Evolutionary conservation across 1,284 basidiomycete genomes (phyloP).

Genomic region (Phellinidium pouzarii): DNA sequence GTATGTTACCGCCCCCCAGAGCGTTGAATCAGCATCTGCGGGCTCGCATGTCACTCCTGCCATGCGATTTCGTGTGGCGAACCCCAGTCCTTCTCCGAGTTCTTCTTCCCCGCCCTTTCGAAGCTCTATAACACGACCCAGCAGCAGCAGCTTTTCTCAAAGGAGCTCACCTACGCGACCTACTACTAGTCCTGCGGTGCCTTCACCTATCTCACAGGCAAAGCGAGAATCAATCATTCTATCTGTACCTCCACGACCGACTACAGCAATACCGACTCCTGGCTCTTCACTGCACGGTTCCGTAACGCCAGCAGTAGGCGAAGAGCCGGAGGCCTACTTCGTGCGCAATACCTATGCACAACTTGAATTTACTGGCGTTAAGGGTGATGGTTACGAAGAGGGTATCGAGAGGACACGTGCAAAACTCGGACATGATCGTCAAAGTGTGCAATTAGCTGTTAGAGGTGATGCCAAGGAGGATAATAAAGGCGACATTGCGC

Average conservation of each 20-base stretch:
- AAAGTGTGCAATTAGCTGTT: conserved; percentile 48
- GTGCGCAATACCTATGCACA: conserved; percentile 86
- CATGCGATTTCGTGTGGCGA: conserved; percentile 7
- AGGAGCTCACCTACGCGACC: conserved; percentile 38
- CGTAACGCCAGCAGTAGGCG: conserved; percentile 53
- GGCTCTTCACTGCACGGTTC: conserved; percentile 32
- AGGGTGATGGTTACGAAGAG: conserved; percentile 87
- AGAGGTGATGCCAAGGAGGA: conserved; percentile 52
- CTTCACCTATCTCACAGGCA: conserved; percentile 27
- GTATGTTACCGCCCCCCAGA: conserved; percentile 15
- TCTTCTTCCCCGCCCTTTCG: conserved; percentile 9
- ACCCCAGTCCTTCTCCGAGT: conserved; percentile 4
- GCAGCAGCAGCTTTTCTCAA: conserved; percentile 31
- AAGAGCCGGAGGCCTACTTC: conserved; percentile 82
- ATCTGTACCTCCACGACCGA: conserved; percentile 25
- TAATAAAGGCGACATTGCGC: conserved; percentile 49
- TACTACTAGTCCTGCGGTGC: conserved; percentile 22
- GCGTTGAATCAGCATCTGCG: conserved; percentile 10
- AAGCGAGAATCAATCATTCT: conserved; percentile 29
- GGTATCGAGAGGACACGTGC: conserved; percentile 90
- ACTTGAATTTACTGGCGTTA: conserved; percentile 78
- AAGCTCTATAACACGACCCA: conserved; percentile 18
- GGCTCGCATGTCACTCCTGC: too few relatives aligned
- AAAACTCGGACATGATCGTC: conserved; percentile 35
- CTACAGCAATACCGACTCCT: conserved; percentile 25